Percentiles rank a stretch among this genome's conserved stretches.
Conservation (phyloP, 768 basidiomycete species). For the Auricularia sp. region DNA sequence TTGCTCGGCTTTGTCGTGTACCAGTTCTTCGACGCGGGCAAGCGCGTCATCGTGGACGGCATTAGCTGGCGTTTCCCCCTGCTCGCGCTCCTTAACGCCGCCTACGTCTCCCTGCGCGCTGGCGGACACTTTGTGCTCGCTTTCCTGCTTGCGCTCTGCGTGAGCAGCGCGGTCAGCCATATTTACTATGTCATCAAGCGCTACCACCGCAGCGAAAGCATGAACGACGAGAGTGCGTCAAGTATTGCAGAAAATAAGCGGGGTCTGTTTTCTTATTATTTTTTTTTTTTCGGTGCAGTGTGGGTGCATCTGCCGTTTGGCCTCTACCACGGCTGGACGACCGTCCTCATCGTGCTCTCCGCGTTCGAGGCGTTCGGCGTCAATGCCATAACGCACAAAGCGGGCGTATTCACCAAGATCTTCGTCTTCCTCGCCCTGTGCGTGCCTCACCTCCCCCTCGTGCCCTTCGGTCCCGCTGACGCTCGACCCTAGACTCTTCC, state of each 20-base stretch:
- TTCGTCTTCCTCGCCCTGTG: conserved; percentile 89
- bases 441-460: conserved; percentile 21
- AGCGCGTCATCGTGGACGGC: conserved; percentile 72
- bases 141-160: conserved; percentile 80
- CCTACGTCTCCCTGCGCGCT: conserved; percentile 83
- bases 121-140: conserved; percentile 62
- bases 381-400: conserved; percentile 49
- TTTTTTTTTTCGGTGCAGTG: conserved; percentile 20
- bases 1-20: conserved; percentile 86
- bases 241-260: too few relatives aligned
- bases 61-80: conserved; percentile 89
- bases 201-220: conserved; percentile 52
- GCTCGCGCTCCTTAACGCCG: conserved; percentile 74
- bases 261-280: not conserved
- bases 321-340: conserved; percentile 89
- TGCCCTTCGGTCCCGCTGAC: not conserved
- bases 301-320: conserved; percentile 96
- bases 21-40: conserved; percentile 74
- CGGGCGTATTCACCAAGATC: conserved; percentile 87
- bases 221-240: conserved; percentile 51
- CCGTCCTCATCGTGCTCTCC: conserved; percentile 69
- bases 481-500: conserved; percentile 56
- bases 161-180: conserved; percentile 69
- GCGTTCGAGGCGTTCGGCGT: conserved; percentile 86
- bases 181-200: conserved; percentile 95